Evolutionary conservation across 2,329 filamentous ascomycete species (phyloP), one percentile per base, ranked within the genome.

Genomic region (Periglandula ipomoeae): DNA sequence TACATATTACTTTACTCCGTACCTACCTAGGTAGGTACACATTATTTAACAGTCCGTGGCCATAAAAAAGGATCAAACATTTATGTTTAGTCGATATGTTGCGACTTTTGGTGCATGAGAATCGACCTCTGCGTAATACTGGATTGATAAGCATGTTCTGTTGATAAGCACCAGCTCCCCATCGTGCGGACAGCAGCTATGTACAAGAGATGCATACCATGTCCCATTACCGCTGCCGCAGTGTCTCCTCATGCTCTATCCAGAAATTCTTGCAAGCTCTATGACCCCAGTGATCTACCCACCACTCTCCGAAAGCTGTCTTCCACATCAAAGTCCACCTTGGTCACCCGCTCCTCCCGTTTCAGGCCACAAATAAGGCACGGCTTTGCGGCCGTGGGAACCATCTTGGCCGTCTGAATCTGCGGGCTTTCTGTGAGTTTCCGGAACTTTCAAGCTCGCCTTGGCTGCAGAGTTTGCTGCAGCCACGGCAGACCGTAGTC

Each of bases 291-390:
- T 91, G 84, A 41, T 96, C 89, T 38, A 85, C 74, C 91, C 91
- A 97, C 88, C 89, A 97, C 70, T 97, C 91, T 11, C 89, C 89
- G 71, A 96, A n/a, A 96, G 63, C 86, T 89, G 65, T 97, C 91
- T 58, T 91, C 83, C 8, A 94, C 81, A 23, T 83, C 75, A 46
- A 82, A 71, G 59, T 95, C 89, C 30, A 93, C 78, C 60, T 83
- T 88, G 19, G 70, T 65, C 10, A 96, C 74, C 44, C 91, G 77
- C 68, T 97, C 91, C 37, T 95, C 89, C 54, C 91, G 75, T 69
- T 87, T 93, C 55, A 97, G 67, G 0, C 91, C 91, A 65, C 91
- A 97, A 27, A 97, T 71, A 45, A 90, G 78, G 67, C 91, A 97
- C 1, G 84, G 72, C 64, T 87, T 85, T 0, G 81, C 72, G 3